phyloP scores from a whole-genome alignment of 2,329 filamentous ascomycete species.

The Penicillium vulpinum region DNA sequence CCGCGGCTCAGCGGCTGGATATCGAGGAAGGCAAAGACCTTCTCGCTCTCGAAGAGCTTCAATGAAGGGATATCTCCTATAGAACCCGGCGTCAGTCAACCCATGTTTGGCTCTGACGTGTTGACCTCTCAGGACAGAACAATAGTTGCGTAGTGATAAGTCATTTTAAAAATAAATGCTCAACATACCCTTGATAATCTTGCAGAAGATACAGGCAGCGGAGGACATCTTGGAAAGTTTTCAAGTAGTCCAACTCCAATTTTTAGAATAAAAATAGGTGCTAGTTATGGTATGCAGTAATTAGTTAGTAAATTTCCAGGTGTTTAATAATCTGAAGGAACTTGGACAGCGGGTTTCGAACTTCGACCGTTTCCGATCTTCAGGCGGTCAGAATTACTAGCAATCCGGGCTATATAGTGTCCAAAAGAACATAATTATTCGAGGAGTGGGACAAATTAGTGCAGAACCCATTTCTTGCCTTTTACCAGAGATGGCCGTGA shows the following conservation, averaged over 20 bases:
- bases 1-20: slow-evolving; percentile 87
- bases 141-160: not conserved
- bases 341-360: slow-evolving; percentile 34
- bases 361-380: not conserved
- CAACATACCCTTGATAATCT: slow-evolving; percentile 87
- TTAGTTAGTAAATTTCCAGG: too few species aligned
- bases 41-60: slow-evolving; percentile 94
- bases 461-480: slow-evolving; percentile 74
- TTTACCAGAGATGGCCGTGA: slow-evolving; percentile 80
- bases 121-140: too few species aligned
- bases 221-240: slow-evolving; percentile 28
- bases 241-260: not conserved
- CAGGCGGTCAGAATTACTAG: not conserved
- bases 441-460: slow-evolving; percentile 69
- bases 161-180: not conserved
- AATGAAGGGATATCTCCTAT: slow-evolving; percentile 91
- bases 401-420: slow-evolving; percentile 1
- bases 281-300: too few species aligned
- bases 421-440: slow-evolving; percentile 1
- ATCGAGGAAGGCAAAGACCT: slow-evolving; percentile 92
- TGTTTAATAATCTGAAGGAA: too few species aligned
- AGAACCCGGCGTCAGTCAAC: slow-evolving; percentile 2
- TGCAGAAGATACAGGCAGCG: slow-evolving; percentile 90
- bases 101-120: slow-evolving; percentile 1
- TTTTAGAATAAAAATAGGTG: too few species aligned